phyloP scores from a whole-genome alignment of 75 land plant species.

The Cryptomeria japonica region DNA sequence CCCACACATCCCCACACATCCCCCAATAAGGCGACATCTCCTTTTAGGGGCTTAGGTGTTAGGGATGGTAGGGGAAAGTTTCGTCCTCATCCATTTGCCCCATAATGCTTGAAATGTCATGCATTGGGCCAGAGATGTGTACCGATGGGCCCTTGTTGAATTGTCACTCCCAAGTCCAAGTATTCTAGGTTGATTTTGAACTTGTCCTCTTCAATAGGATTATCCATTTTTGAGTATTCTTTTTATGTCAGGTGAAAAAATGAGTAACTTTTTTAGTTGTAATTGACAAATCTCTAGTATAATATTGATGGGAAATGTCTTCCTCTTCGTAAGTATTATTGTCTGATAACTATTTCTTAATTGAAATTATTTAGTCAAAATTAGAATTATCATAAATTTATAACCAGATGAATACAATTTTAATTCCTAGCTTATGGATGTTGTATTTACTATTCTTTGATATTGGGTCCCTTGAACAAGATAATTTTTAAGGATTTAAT shows the following conservation, averaged over 20 bases:
- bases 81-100: too few relatives aligned
- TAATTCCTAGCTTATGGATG: not conserved
- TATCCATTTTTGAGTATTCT: not conserved
- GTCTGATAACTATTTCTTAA: not conserved
- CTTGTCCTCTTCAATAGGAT: not conserved
- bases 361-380: not conserved
- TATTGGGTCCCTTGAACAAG: not conserved
- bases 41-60: too few relatives aligned
- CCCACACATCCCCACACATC: too few relatives aligned
- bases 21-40: too few relatives aligned
- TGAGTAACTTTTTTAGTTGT: not conserved
- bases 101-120: too few relatives aligned
- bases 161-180: not conserved
- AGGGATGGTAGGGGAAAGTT: too few relatives aligned
- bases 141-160: too few relatives aligned
- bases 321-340: not conserved
- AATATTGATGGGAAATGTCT: not conserved
- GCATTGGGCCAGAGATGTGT: too few relatives aligned
- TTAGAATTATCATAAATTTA: not conserved
- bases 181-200: too few relatives aligned
- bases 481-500: slow-evolving; percentile 4
- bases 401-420: not conserved
- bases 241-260: too few relatives aligned
- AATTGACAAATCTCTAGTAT: not conserved
- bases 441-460: not conserved